A percentile compares a stretch with the other conserved stretches of the same genome.
Conservation (phyloP, 1,284 basidiomycete species). For the Apiotrichum domesticum region DNA sequence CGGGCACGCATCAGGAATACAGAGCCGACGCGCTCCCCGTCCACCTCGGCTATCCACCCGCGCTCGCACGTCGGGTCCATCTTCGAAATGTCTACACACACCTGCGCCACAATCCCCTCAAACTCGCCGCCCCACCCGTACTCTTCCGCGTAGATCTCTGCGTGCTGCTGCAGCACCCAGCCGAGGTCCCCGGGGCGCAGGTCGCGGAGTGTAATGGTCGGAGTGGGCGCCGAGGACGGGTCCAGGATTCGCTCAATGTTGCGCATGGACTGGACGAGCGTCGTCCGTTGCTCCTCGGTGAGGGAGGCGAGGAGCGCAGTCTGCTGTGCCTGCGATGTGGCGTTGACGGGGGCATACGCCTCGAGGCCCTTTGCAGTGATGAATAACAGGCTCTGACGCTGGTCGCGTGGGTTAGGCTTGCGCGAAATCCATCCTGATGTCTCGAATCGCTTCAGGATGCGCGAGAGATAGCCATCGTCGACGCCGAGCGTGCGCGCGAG, state of each 20-base stretch:
- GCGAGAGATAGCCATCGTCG: slow-evolving; percentile 15
- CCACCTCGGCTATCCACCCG: slow-evolving; percentile 11
- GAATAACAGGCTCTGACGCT: slow-evolving; percentile 8
- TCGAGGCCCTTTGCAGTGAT: slow-evolving; percentile 1
- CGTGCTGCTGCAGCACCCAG: slow-evolving; percentile 11
- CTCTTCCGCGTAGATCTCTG: slow-evolving; percentile 9
- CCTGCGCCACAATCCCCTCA: slow-evolving; percentile 9
- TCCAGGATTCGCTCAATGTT: not conserved
- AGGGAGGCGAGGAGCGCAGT: slow-evolving; percentile 3
- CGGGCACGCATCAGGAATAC: slow-evolving; percentile 6
- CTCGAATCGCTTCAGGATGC: slow-evolving; percentile 17
- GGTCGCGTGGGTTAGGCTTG: slow-evolving; percentile 5
- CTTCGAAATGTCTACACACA: not conserved
- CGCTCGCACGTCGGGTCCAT: slow-evolving; percentile 1
- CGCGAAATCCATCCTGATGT: slow-evolving; percentile 4
- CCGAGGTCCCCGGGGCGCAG: slow-evolving; percentile 12
- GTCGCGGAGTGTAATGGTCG: slow-evolving; percentile 2
- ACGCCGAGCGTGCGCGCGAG: slow-evolving; percentile 7
- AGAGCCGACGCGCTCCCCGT: slow-evolving; percentile 9
- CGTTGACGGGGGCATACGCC: slow-evolving; percentile 6
- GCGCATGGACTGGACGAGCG: slow-evolving; percentile 4
- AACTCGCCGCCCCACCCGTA: slow-evolving; percentile 5
- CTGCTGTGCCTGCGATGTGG: not conserved
- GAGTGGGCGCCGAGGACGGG: no score
- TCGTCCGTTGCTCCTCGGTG: not conserved